A percentile compares a stretch with the other conserved stretches of the same genome.
phyloP scores from a whole-genome alignment of 768 basidiomycete genomes.

The Pseudohyphozyma bogoriensis region DNA sequence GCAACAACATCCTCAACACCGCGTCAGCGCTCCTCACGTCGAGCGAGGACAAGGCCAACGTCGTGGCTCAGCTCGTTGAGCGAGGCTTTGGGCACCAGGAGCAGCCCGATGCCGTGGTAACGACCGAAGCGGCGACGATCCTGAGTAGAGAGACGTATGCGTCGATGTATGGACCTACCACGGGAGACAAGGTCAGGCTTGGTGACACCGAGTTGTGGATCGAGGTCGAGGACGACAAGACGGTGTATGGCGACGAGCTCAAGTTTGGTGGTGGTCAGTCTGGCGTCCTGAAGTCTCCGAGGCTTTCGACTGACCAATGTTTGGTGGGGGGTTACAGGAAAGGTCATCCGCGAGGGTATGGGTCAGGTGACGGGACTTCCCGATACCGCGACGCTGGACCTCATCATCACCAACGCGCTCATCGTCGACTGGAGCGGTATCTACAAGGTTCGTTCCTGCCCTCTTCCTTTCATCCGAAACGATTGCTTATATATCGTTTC shows the following conservation, averaged over 20 bases:
- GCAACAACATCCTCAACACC: constrained; percentile 50
- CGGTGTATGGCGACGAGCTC: constrained; percentile 88
- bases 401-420: constrained; percentile 89
- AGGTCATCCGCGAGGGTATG: constrained; percentile 92
- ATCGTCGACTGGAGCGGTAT: constrained; percentile 93
- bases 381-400: constrained; percentile 62
- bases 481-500: too few species aligned
- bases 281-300: too few species aligned
- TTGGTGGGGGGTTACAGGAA: constrained; percentile 46
- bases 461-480: too few species aligned
- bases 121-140: constrained; percentile 38
- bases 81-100: constrained; percentile 60
- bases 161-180: constrained; percentile 91
- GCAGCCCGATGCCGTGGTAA: constrained; percentile 50
- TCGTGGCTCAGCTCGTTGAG: too few species aligned
- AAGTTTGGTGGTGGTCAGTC: constrained; percentile 85
- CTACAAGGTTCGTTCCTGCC: constrained; percentile 57
- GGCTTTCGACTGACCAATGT: constrained; percentile 5
- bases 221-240: constrained; percentile 79
- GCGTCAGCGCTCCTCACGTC: constrained; percentile 16
- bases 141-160: constrained; percentile 67
- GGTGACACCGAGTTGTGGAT: constrained; percentile 88
- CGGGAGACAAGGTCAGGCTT: constrained; percentile 74
- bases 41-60: too few species aligned
- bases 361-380: constrained; percentile 73